phyloP scores from a whole-genome alignment of 2,329 filamentous ascomycete genomes.

The Colletotrichum godetiae region DNA sequence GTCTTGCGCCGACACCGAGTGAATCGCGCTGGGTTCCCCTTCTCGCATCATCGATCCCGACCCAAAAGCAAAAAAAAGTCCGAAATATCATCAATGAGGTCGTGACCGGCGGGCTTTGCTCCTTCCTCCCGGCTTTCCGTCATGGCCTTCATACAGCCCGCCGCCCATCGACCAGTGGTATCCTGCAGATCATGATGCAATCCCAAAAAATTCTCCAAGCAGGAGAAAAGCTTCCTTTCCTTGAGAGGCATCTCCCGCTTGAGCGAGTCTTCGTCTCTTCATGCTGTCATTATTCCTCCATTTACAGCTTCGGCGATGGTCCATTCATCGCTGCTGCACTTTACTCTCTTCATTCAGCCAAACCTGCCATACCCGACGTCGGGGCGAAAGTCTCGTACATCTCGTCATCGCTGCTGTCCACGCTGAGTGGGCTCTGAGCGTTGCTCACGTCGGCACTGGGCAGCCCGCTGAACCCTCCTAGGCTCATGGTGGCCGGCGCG shows the following conservation, averaged over 20 bases:
- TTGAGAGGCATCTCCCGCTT: background rate
- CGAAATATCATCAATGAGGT: constrained; percentile 19
- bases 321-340: background rate
- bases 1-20: constrained; percentile 15
- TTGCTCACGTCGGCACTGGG: constrained; percentile 61
- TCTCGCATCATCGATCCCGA: constrained; percentile 13
- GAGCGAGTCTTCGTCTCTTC: constrained; percentile 17
- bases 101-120: background rate
- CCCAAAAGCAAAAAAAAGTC: constrained; percentile 9
- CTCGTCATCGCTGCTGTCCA: constrained; percentile 66
- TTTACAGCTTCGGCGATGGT: background rate
- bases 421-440: constrained; percentile 62
- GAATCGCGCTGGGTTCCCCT: constrained; percentile 9
- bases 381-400: constrained; percentile 61
- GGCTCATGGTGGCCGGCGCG: constrained; percentile 31
- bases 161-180: constrained; percentile 19
- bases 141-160: background rate
- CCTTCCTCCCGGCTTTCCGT: background rate
- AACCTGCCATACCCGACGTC: constrained; percentile 46
- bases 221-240: background rate
- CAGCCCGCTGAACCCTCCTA: constrained; percentile 55
- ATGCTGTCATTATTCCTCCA: constrained; percentile 9
- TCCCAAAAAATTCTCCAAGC: background rate
- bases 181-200: constrained; percentile 28
- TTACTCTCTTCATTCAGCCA: constrained; percentile 38